Conservation (phyloP, 1,284 basidiomycete genomes). For the Cutaneotrichosporon sp. region DNA sequence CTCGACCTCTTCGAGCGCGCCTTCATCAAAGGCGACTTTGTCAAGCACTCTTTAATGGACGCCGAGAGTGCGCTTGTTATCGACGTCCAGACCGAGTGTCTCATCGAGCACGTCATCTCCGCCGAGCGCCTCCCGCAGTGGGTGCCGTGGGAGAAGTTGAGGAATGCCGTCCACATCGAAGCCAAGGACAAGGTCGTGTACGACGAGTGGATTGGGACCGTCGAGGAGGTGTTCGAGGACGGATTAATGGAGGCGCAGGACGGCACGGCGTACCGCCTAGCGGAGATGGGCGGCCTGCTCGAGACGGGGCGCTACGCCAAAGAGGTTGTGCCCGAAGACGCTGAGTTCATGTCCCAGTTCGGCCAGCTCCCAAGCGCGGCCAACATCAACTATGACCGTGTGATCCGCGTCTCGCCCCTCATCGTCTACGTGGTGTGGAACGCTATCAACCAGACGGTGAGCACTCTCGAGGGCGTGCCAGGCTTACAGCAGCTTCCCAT, state of each 20-base stretch:
- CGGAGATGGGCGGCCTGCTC: slow-evolving; percentile 60
- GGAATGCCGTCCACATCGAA: slow-evolving; percentile 57
- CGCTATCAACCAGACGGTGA: slow-evolving; percentile 80
- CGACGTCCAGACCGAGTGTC: slow-evolving; percentile 63
- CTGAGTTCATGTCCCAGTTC: slow-evolving; percentile 41
- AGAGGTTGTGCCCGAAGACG: slow-evolving; percentile 27
- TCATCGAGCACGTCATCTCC: slow-evolving; percentile 74
- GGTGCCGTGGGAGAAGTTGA: slow-evolving; percentile 65
- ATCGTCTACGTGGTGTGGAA: slow-evolving; percentile 84
- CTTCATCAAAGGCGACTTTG: slow-evolving; percentile 75
- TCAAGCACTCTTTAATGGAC: slow-evolving; percentile 75
- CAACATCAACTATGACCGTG: slow-evolving; percentile 29
- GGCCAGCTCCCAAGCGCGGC: slow-evolving; percentile 28
- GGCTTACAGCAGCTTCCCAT: slow-evolving; percentile 61
- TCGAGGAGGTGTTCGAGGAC: slow-evolving; percentile 74
- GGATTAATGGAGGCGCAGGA: slow-evolving; percentile 63
- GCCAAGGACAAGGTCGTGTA: slow-evolving; percentile 79
- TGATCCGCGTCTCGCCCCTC: slow-evolving; percentile 70
- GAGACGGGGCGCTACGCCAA: slow-evolving; percentile 35
- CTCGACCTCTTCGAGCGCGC: slow-evolving; percentile 75
- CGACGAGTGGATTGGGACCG: slow-evolving; percentile 84
- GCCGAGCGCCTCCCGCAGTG: slow-evolving; percentile 64
- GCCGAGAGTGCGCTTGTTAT: slow-evolving; percentile 74
- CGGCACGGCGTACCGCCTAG: slow-evolving; percentile 66
- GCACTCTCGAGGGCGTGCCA: too few relatives aligned